Evolutionary conservation across 148 eudicot genomes (phyloP), one percentile per base, ranked within the genome.

Genomic region (Linanthus parryae): DNA sequence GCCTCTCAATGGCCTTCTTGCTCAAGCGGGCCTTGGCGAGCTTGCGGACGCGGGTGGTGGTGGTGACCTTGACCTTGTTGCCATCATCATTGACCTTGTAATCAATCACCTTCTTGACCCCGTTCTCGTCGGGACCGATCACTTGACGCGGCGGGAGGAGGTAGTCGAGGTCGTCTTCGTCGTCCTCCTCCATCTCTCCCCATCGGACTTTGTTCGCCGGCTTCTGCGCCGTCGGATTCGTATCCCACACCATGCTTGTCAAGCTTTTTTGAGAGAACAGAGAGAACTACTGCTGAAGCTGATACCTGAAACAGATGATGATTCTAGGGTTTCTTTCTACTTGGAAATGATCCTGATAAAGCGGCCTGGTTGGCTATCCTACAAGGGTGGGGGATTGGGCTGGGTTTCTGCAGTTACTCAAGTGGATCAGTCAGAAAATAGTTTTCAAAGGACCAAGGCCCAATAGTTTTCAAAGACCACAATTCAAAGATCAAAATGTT

Each of bases 161-260:
- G 49, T 66, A 83, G 52, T 64, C 79, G 8, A 79, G 36, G 16
- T 72, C 83, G 24, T 76, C 82, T 0, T 59, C 82, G 27, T 79
- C 90, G 26, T 76, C 91, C 17, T 80, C 81, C 7, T 68, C 73
- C 0, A 79, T 56, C 17, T 83, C 91, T 8, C 83, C 85, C 91
- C 91, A 83, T 13, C 86, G 66, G 8, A 74, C 27, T 61, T 80
- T 82, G 62, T 39, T 54, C 28, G 63, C 30, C 5, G 18, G 50
- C 9, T 54, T 58, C 21, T 51, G 36, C 6, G 21, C 7, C 16
- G 5, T 42, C 48, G 22, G 8, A 3, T 19, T 42, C 31, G 51
- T 26, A 13, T 47, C 61, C 0, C 14, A 29, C 28, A 61, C 61
- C 68, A 55, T 63, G 48, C 19, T 31, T 33, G 39, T n/a, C n/a